These are phyloP conservation scores for Stachybotrys elegans DNA, from an alignment of 2,329 filamentous ascomycete genomes.

Conservation along the genomic window DNA sequence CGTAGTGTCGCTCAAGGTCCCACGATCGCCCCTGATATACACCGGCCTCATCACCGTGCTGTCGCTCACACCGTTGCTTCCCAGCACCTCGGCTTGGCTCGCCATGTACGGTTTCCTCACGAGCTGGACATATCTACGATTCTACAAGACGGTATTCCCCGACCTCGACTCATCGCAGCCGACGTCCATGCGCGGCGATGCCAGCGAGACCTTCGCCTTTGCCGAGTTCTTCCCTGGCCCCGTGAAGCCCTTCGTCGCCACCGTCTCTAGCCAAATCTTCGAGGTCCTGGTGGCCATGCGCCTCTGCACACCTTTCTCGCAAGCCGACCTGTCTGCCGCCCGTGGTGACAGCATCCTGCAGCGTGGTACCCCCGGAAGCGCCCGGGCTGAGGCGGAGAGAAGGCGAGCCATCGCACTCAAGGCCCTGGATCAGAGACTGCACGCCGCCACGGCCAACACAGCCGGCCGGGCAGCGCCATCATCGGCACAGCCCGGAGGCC, in stretches of 20 bases:
- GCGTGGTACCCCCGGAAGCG: conserved; percentile 57
- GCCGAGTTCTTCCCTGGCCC: conserved; percentile 90
- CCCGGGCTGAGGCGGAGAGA: conserved; percentile 87
- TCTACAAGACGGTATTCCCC: conserved; percentile 76
- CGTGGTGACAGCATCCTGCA: conserved; percentile 56
- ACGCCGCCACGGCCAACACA: conserved; percentile 61
- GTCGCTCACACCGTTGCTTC: conserved; percentile 50
- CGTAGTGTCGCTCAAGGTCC: conserved; percentile 81
- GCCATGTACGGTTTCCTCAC: conserved; percentile 76
- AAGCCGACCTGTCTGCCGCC: conserved; percentile 70
- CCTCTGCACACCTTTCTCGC: conserved; percentile 80
- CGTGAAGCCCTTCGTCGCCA: conserved; percentile 70
- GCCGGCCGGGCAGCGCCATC: conserved; percentile 27
- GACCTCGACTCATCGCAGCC: conserved; percentile 61
- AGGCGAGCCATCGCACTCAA: conserved; percentile 84
- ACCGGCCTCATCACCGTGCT: conserved; percentile 67
- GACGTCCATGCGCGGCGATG: conserved; percentile 72
- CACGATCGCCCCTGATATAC: conserved; percentile 65
- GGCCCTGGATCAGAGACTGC: conserved; percentile 84
- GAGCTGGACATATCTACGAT: conserved; percentile 93
- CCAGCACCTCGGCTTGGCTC: conserved; percentile 73
- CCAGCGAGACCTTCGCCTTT: conserved; percentile 94
- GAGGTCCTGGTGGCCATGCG: conserved; percentile 67
- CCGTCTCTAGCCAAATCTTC: conserved; percentile 65
- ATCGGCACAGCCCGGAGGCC: conserved; percentile 39